Conservation (phyloP, 345 rosid genomes). For the Triadica sebifera region DNA sequence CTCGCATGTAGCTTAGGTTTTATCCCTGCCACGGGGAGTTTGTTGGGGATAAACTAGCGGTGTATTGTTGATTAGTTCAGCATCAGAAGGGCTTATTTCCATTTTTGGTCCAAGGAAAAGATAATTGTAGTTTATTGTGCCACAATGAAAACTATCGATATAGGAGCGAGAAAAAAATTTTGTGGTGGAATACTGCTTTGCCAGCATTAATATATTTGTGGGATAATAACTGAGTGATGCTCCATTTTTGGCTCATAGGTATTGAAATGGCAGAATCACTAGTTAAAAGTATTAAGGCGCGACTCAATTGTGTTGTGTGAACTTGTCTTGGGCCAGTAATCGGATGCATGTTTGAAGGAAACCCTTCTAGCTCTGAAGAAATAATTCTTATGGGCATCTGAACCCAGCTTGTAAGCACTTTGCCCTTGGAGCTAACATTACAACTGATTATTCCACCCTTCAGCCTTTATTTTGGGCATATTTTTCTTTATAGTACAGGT, state of each 20-base stretch:
- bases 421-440: no score
- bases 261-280: background rate
- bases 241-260: background rate
- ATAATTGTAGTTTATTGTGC: conserved; percentile 14
- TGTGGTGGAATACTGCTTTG: background rate
- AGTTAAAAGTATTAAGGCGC: background rate
- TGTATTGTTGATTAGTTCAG: conserved; percentile 6
- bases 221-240: background rate
- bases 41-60: conserved; percentile 1
- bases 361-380: background rate
- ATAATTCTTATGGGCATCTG: no score
- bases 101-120: conserved; percentile 23
- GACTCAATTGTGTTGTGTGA: background rate
- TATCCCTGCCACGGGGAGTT: conserved; percentile 12
- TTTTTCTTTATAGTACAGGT: no score
- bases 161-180: conserved; percentile 10
- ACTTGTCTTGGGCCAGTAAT: background rate
- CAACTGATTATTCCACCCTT: no score
- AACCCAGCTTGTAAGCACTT: no score
- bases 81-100: conserved; percentile 14
- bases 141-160: conserved; percentile 13
- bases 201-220: background rate
- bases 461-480: no score
- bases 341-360: background rate
- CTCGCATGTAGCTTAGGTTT: conserved; percentile 19